A percentile compares a stretch with the other conserved stretches of the same genome.
phyloP scores from a whole-genome alignment of 495 filamentous ascomycete genomes.

The Aspergillus olivimuriae region DNA sequence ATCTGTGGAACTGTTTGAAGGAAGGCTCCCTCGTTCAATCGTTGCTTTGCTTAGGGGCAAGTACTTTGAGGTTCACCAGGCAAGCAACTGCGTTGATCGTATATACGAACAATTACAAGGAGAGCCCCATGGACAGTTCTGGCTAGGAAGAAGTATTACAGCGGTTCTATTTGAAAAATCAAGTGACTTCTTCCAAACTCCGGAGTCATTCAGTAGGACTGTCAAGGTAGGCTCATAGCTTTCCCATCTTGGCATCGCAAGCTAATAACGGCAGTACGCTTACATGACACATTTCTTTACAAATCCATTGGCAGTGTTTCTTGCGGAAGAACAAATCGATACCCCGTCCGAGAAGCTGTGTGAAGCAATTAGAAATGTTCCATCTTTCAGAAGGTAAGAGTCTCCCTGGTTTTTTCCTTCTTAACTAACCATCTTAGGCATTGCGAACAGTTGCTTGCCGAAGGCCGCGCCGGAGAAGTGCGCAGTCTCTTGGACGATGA shows the following conservation, averaged over 20 bases:
- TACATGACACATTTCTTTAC: slow-evolving; percentile 97
- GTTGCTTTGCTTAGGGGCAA: slow-evolving; percentile 65
- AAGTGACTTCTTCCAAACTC: slow-evolving; percentile 76
- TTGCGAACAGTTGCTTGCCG: slow-evolving; percentile 40
- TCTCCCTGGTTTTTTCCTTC: background rate
- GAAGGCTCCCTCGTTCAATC: slow-evolving; percentile 69
- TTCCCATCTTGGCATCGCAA: background rate
- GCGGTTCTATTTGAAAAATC: slow-evolving; percentile 67
- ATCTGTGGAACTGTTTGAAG: slow-evolving; percentile 82
- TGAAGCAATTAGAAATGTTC: slow-evolving; percentile 69
- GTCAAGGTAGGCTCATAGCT: slow-evolving; percentile 59
- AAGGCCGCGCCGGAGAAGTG: slow-evolving; percentile 31
- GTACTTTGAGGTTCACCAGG: slow-evolving; percentile 78
- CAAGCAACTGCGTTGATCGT: slow-evolving; percentile 67
- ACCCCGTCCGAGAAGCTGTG: slow-evolving; percentile 49
- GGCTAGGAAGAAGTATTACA: slow-evolving; percentile 63
- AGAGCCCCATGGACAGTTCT: slow-evolving; percentile 45
- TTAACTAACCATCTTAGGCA: slow-evolving; percentile 26
- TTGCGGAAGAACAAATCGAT: slow-evolving; percentile 26
- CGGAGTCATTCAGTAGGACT: slow-evolving; percentile 71
- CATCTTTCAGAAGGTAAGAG: slow-evolving; percentile 66
- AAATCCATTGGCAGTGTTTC: slow-evolving; percentile 73
- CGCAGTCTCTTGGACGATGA: slow-evolving; percentile 49
- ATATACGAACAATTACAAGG: slow-evolving; percentile 68
- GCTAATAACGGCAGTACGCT: slow-evolving; percentile 54